Base-by-base conservation (phyloP, 805 yeast genomes). In the Spathaspora hagerdaliae region DNA sequence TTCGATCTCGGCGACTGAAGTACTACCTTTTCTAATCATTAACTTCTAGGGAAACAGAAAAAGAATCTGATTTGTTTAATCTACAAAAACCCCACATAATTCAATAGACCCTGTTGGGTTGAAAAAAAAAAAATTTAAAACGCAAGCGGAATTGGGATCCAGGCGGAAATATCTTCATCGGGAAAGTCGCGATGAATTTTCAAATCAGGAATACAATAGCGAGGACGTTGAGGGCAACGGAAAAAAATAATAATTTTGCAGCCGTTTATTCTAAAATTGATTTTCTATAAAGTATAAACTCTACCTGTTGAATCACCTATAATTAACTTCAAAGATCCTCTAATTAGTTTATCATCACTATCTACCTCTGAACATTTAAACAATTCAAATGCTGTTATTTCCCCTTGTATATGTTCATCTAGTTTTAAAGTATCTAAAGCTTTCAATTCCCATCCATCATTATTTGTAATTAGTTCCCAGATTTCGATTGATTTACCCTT, bases 301-400 rank as follows among this genome's bases (percentile, higher is more conserved):
- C 71, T 63, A 0, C 88, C 87, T 8, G 57, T 54, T 5, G 65
- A 52, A 53, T 82, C 85, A 3, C 87, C 87, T 27, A 79, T 68
- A 7, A 79, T 64, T 27, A 83, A 51, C 44, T 71, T 74, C 36
- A 66, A 43, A 26, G 47, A 60, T 46, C 61, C 81, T 61, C 67
- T 57, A 38, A 51, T 55, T 41, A 59, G 52, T 56, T 43, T 76
- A 14, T 70, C 75, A 29, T 68, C 69, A 14, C 51, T 41, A 43
- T 69, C 73, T 1, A 63, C 51, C 31, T 60, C 65, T 5, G 57
- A 52, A 7, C 51, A 40, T 44, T 67, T 67, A 39, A 61, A 50
- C 27, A 67, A 51, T 42, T 58, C 61, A 41, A 67, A 39, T 1
- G 66, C 51, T 5, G 72, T 65, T 6, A 71, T 59, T 32, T 49